Conservation (phyloP, 805 yeast species). For the Wickerhamiella hasegawae region DNA sequence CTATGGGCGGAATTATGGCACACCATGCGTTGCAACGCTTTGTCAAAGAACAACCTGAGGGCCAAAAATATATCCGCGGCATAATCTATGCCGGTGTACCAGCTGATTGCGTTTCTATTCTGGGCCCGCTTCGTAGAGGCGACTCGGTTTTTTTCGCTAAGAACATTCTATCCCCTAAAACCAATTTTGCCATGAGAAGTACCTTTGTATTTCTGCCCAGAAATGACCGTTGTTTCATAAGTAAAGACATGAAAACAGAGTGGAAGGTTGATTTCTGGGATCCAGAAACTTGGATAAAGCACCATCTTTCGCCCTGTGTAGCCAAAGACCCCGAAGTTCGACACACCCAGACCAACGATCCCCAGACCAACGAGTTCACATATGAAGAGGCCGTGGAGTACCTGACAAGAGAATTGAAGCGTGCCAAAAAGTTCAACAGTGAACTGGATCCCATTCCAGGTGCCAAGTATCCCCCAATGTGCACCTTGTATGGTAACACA, state of each 20-base stretch:
- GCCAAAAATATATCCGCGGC: slow-evolving; percentile 57
- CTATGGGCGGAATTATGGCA: slow-evolving; percentile 86
- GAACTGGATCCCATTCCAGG: slow-evolving; percentile 35
- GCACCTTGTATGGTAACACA: slow-evolving; percentile 61
- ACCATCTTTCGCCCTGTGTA: slow-evolving; percentile 62
- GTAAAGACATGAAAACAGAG: slow-evolving; percentile 23
- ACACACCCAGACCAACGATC: slow-evolving; percentile 6
- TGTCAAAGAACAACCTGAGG: slow-evolving; percentile 15
- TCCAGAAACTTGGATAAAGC: slow-evolving; percentile 64
- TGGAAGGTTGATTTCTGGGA: slow-evolving; percentile 55
- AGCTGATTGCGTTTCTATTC: slow-evolving; percentile 63
- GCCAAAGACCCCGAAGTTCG: slow-evolving; percentile 16
- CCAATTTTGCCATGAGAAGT: slow-evolving; percentile 78
- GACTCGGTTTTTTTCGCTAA: slow-evolving; percentile 66
- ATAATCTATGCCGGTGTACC: slow-evolving; percentile 75
- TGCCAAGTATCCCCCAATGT: slow-evolving; percentile 62
- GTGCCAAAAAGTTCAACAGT: slow-evolving; percentile 41
- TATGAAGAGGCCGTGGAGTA: slow-evolving; percentile 46
- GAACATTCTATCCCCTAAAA: slow-evolving; percentile 60
- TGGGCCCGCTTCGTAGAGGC: slow-evolving; percentile 74
- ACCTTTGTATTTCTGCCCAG: slow-evolving; percentile 65
- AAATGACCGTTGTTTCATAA: slow-evolving; percentile 40
- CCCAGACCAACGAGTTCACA: slow-evolving; percentile 8
- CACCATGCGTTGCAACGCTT: slow-evolving; percentile 52
- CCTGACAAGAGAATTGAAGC: slow-evolving; percentile 40